Conservation (phyloP, 2,329 filamentous ascomycete genomes). For the Pestalotiopsis sp. region DNA sequence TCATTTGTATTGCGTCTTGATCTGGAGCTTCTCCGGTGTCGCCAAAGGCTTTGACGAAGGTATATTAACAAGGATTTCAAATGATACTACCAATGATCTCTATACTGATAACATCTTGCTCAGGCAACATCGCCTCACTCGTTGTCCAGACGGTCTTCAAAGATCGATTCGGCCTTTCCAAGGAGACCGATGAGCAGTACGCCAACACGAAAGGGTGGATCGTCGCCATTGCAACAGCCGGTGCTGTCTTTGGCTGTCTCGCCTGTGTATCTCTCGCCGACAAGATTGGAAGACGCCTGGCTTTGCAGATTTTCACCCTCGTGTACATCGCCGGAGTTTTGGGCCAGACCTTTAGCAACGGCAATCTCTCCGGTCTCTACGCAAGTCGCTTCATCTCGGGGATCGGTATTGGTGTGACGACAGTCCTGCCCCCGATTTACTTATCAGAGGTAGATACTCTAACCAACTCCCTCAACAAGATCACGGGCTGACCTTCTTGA, state of each 20-base stretch:
- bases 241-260: slow-evolving; percentile 32
- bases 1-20: slow-evolving; percentile 25
- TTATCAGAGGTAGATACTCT: slow-evolving; percentile 25
- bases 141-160: slow-evolving; percentile 32
- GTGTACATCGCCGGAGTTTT: slow-evolving; percentile 39
- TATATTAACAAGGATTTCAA: background rate
- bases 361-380: slow-evolving; percentile 29
- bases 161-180: slow-evolving; percentile 24
- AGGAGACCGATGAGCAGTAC: slow-evolving; percentile 27
- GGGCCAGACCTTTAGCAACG: slow-evolving; percentile 32
- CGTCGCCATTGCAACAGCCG: slow-evolving; percentile 33
- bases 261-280: slow-evolving; percentile 28
- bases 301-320: slow-evolving; percentile 31
- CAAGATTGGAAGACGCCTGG: slow-evolving; percentile 24
- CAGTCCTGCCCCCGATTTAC: slow-evolving; percentile 31
- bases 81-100: background rate
- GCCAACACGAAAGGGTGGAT: slow-evolving; percentile 35
- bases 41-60: slow-evolving; percentile 35
- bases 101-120: background rate
- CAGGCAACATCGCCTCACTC: slow-evolving; percentile 33
- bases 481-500: background rate
- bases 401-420: slow-evolving; percentile 28
- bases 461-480: background rate
- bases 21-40: slow-evolving; percentile 33
- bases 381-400: slow-evolving; percentile 27